phyloP scores from a whole-genome alignment of 192 early-diverging fungal species.

The Linnemannia exigua region DNA sequence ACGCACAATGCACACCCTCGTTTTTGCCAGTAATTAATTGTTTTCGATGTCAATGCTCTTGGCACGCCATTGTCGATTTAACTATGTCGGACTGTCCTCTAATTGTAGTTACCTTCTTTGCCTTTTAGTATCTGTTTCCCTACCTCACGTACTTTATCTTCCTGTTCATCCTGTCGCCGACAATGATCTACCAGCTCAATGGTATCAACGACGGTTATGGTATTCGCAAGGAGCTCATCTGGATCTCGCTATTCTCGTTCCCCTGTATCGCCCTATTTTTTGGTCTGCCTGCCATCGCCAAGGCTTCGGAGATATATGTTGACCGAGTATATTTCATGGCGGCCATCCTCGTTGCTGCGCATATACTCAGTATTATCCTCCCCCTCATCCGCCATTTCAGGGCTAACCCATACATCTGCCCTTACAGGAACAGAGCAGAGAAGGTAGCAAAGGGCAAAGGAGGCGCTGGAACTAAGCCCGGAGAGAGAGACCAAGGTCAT shows the following conservation, averaged over 20 bases:
- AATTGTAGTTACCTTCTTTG: background rate
- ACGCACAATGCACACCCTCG: background rate
- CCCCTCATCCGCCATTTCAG: conserved; percentile 38
- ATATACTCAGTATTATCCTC: conserved; percentile 29
- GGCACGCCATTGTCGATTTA: background rate
- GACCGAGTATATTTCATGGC: conserved; percentile 39
- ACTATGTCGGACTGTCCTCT: background rate
- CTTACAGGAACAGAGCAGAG: conserved; percentile 14
- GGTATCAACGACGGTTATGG: conserved; percentile 67
- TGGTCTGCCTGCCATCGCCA: conserved; percentile 46
- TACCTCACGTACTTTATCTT: conserved; percentile 40
- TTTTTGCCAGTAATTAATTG: background rate
- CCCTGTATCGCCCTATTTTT: conserved; percentile 58
- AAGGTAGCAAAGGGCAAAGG: background rate
- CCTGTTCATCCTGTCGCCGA: conserved; percentile 62
- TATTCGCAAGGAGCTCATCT: conserved; percentile 68
- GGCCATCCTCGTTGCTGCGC: conserved; percentile 23
- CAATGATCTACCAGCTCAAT: conserved; percentile 63
- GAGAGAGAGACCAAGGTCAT: background rate
- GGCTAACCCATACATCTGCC: conserved; percentile 15
- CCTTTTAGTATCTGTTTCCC: conserved; percentile 23
- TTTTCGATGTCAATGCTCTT: background rate
- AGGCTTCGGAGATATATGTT: background rate
- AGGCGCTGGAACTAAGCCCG: background rate
- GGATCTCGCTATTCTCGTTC: conserved; percentile 60